These are phyloP conservation scores for Colletotrichum tamarilloi DNA, from an alignment of 2,329 filamentous ascomycete species.

Conservation along the genomic window DNA sequence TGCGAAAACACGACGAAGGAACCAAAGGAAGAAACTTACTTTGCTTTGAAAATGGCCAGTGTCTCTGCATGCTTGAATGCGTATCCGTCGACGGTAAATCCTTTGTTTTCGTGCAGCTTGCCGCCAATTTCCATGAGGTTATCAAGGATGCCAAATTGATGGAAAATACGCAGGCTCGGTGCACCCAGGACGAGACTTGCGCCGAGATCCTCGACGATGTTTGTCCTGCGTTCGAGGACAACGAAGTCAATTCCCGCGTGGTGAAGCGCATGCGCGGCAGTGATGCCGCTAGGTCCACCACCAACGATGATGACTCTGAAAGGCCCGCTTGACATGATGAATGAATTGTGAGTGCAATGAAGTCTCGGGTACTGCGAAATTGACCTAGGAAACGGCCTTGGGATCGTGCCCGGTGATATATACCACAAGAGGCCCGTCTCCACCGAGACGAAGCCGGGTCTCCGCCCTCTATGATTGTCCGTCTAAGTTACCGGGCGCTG, in stretches of 20 bases:
- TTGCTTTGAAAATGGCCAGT: neutral
- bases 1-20: too few relatives aligned
- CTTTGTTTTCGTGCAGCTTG: neutral
- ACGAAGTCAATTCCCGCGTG: constrained; percentile 48
- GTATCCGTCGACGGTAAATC: constrained; percentile 3
- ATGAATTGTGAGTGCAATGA: neutral
- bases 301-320: constrained; percentile 46
- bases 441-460: neutral
- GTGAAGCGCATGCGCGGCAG: constrained; percentile 43
- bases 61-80: constrained; percentile 8
- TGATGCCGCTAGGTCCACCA: constrained; percentile 44
- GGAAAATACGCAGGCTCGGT: constrained; percentile 41
- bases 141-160: constrained; percentile 45
- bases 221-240: constrained; percentile 43
- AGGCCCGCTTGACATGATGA: constrained; percentile 41
- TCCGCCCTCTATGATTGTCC: neutral
- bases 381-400: neutral
- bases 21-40: constrained; percentile 5
- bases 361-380: neutral
- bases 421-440: neutral
- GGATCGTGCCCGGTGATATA: neutral
- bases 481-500: neutral
- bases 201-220: constrained; percentile 42
- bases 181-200: constrained; percentile 43
- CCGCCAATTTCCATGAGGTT: constrained; percentile 14